A percentile compares a stretch with the other conserved stretches of the same genome.
Conservation (phyloP, 495 filamentous ascomycete genomes). For the Hypoxylon lienhwacheense region DNA sequence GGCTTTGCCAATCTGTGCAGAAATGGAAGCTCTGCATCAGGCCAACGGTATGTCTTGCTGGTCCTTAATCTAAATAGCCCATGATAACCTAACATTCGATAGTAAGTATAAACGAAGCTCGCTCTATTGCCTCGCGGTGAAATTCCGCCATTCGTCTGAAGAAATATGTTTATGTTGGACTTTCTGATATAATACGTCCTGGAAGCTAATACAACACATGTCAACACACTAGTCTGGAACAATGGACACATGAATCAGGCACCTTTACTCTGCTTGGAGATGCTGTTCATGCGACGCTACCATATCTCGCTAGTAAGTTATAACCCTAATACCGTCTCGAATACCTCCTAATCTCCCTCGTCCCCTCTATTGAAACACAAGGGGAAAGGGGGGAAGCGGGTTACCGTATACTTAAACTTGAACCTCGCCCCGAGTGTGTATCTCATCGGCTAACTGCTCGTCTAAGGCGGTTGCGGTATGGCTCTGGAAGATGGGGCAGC, state of each 20-base stretch:
- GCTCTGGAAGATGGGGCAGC: constrained; percentile 53
- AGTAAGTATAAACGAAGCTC: no score
- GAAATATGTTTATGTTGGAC: no score
- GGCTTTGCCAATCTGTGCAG: constrained; percentile 57
- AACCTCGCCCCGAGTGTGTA: no score
- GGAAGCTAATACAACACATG: no score
- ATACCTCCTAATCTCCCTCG: not conserved
- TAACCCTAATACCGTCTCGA: not conserved
- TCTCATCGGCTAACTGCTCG: constrained; percentile 1
- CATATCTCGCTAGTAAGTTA: constrained; percentile 53
- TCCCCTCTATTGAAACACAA: not conserved
- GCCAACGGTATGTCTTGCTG: no score
- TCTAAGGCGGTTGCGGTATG: constrained; percentile 38
- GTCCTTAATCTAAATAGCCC: no score
- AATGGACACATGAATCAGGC: constrained; percentile 58
- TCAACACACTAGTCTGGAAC: constrained; percentile 53
- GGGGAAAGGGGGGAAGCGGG: no score
- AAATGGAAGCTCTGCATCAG: constrained; percentile 72
- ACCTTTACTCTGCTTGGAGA: constrained; percentile 67
- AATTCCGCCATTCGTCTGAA: no score
- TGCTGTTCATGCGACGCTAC: constrained; percentile 70
- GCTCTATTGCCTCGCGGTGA: no score
- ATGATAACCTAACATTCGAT: no score
- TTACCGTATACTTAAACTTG: no score
- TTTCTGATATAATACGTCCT: no score